Conservation (phyloP, 2,329 filamentous ascomycete genomes). For the Neofusicoccum sp. region DNA sequence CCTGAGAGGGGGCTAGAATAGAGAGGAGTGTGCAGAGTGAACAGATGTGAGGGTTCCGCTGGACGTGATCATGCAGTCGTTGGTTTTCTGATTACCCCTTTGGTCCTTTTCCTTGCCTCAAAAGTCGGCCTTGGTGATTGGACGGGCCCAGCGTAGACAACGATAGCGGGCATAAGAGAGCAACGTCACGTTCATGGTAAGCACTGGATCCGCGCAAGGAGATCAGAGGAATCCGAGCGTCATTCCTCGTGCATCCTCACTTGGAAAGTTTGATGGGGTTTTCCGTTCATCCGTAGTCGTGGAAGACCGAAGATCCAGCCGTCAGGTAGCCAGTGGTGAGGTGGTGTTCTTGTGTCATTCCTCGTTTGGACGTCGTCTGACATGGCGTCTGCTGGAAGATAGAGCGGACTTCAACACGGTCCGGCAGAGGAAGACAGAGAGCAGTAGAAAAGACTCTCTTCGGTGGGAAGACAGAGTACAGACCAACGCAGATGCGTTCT, state of each 20-base stretch:
- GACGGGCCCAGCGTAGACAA: background rate
- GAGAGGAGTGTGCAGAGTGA: too few species aligned
- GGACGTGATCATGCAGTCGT: background rate
- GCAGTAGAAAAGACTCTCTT: too few species aligned
- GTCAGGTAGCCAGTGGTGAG: too few species aligned
- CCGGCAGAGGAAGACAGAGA: too few species aligned
- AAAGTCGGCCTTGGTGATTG: background rate
- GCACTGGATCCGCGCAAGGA: background rate
- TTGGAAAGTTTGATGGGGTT: background rate
- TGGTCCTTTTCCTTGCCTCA: background rate
- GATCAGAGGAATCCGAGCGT: background rate
- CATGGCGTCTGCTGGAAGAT: too few species aligned
- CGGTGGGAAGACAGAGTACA: too few species aligned
- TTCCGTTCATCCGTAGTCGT: too few species aligned
- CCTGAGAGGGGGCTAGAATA: too few species aligned
- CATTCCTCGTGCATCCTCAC: background rate
- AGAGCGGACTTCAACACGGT: background rate
- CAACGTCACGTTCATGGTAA: background rate
- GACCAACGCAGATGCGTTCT: too few species aligned
- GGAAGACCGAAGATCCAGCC: too few species aligned
- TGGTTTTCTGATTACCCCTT: background rate
- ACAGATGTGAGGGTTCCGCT: background rate
- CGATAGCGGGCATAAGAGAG: background rate
- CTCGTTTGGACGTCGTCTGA: too few species aligned
- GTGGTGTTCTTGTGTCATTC: too few species aligned